Conservation (phyloP, 2,329 filamentous ascomycete species). For the Chaetomiaceae sp. region DNA sequence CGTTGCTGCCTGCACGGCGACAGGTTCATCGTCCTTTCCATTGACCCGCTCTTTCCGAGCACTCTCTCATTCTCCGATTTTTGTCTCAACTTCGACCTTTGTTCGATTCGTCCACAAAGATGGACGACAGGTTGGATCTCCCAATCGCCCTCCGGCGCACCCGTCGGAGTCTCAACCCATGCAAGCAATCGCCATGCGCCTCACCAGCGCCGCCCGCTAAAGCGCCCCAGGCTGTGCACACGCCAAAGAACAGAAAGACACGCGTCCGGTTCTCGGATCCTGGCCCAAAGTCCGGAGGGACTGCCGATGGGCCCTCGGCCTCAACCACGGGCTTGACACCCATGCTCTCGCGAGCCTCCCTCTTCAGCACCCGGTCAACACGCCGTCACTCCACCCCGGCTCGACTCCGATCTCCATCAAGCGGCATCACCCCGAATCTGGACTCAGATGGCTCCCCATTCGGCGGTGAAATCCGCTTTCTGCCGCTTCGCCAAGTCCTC, state of each 20-base stretch:
- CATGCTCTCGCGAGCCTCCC: constrained; percentile 48
- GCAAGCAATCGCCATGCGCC: background rate
- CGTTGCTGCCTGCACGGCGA: constrained; percentile 8
- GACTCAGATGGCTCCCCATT: constrained; percentile 11
- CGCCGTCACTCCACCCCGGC: constrained; percentile 45
- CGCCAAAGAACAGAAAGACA: constrained; percentile 36
- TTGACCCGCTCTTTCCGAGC: too few relatives aligned
- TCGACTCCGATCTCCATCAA: constrained; percentile 3
- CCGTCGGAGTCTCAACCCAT: constrained; percentile 35
- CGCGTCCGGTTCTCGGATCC: constrained; percentile 58
- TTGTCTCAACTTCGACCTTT: background rate
- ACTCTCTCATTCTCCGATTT: background rate
- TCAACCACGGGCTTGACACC: constrained; percentile 56
- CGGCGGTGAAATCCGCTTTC: constrained; percentile 42
- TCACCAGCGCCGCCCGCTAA: constrained; percentile 18
- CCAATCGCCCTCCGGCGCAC: constrained; percentile 54
- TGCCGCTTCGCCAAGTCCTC: constrained; percentile 50
- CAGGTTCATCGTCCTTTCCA: background rate
- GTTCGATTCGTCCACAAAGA: constrained; percentile 18
- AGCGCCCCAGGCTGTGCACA: background rate
- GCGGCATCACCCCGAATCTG: constrained; percentile 17
- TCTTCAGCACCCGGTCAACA: constrained; percentile 21
- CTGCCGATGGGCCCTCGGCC: constrained; percentile 35
- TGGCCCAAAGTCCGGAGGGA: constrained; percentile 35
- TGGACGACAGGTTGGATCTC: constrained; percentile 39